Conservation (phyloP, 345 rosid species). For the Acer campestre region DNA sequence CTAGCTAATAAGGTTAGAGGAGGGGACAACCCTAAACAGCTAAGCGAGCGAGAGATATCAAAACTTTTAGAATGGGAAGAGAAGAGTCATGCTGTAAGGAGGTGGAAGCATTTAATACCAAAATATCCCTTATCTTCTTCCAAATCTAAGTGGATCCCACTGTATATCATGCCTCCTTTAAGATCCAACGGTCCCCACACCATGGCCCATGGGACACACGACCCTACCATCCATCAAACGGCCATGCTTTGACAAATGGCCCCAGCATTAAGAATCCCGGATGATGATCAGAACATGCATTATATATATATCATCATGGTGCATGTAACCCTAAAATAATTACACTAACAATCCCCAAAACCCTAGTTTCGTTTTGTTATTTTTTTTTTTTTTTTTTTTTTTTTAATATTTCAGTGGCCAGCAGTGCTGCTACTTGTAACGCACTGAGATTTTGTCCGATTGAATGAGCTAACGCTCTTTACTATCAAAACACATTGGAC, state of each 20-base stretch:
- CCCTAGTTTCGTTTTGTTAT: not conserved
- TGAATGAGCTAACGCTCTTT: no score
- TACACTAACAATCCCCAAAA: not conserved
- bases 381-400: no score
- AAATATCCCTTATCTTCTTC: conserved; percentile 14
- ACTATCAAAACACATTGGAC: no score
- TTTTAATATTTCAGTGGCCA: no score
- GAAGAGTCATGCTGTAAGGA: not conserved
- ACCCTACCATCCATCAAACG: conserved; percentile 13
- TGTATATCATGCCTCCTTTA: not conserved
- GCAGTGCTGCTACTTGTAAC: no score
- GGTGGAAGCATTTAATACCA: conserved; percentile 20
- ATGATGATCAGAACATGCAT: not conserved
- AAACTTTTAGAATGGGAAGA: not conserved
- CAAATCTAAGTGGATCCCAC: conserved; percentile 38
- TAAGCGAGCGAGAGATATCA: conserved; percentile 8
- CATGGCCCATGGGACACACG: not conserved
- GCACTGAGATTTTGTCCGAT: no score
- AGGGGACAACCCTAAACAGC: conserved; percentile 20
- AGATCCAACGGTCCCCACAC: conserved; percentile 13
- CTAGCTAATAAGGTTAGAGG: not conserved
- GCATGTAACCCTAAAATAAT: not conserved
- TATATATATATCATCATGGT: not conserved
- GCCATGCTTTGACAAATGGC: conserved; percentile 17
- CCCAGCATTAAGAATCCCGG: not conserved